A percentile compares a stretch with the other conserved stretches of the same genome.
phyloP scores from a whole-genome alignment of 345 rosid genomes.

The Brassica carinata region DNA sequence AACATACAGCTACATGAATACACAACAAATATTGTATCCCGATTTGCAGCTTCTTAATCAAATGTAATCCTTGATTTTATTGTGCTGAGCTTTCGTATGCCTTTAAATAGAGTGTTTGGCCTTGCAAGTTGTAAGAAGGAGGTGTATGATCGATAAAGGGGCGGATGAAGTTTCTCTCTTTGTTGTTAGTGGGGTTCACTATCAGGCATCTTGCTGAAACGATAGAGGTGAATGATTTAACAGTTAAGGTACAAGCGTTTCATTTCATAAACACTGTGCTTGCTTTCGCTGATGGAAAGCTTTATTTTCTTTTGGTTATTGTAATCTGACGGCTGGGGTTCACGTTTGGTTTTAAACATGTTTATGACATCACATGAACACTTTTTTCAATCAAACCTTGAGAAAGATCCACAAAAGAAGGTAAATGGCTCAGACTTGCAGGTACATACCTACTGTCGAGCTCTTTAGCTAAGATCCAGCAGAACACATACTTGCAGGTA shows the following conservation, averaged over 20 bases:
- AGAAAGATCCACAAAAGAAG: not conserved
- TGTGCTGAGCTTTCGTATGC: not conserved
- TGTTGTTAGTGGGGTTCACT: not conserved
- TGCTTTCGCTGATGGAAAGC: not conserved
- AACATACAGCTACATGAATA: too few species aligned
- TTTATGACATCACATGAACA: not conserved
- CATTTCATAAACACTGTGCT: not conserved
- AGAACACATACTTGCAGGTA: not conserved
- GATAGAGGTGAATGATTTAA: not conserved
- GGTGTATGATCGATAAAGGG: not conserved
- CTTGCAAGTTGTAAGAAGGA: not conserved
- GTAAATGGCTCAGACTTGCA: not conserved
- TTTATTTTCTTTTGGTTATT: not conserved
- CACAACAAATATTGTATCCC: too few species aligned
- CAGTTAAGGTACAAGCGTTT: not conserved
- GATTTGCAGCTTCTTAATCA: not conserved
- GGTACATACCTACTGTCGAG: not conserved
- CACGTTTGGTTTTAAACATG: not conserved
- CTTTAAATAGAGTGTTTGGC: not conserved
- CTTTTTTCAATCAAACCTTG: not conserved
- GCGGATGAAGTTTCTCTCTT: not conserved
- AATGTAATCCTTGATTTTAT: not conserved
- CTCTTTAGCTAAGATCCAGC: not conserved
- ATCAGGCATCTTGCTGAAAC: not conserved
- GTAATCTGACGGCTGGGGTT: not conserved